A percentile compares a stretch with the other conserved stretches of the same genome.
phyloP scores from a whole-genome alignment of 2,329 filamentous ascomycete species.

The Neophaeococcomyces aloes region DNA sequence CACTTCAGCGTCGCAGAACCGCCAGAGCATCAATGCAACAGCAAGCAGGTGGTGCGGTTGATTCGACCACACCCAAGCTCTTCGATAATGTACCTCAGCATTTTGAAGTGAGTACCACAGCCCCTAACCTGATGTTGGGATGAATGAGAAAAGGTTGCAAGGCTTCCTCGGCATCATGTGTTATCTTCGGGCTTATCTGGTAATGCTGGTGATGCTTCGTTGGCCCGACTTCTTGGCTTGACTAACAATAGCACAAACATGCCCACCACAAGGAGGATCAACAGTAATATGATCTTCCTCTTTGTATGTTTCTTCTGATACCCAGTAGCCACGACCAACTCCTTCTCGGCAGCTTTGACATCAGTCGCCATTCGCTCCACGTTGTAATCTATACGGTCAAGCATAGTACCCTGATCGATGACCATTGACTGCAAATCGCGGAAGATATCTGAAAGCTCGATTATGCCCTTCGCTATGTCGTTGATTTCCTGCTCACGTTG shows the following conservation, averaged over 20 bases:
- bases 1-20: no score
- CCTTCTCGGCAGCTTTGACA: conserved; percentile 85
- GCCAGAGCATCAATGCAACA: no score
- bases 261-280: conserved; percentile 72
- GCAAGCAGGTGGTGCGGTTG: no score
- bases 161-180: neutral
- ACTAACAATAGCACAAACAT: conserved; percentile 75
- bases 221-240: conserved; percentile 52
- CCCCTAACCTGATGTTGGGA: no score
- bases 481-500: conserved; percentile 95
- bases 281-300: conserved; percentile 81
- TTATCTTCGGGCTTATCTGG: neutral
- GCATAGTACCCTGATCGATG: conserved; percentile 80
- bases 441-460: conserved; percentile 92
- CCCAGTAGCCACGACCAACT: conserved; percentile 64
- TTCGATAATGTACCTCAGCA: no score
- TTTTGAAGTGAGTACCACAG: no score
- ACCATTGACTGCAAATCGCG: conserved; percentile 94
- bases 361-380: conserved; percentile 91
- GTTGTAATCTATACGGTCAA: conserved; percentile 95
- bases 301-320: conserved; percentile 86
- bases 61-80: no score
- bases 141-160: no score
- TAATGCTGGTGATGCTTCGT: neutral
- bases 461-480: conserved; percentile 95